These are phyloP conservation scores for Botryosphaeria dothidea DNA, from an alignment of 2,329 filamentous ascomycete genomes.

Conservation along the genomic window DNA sequence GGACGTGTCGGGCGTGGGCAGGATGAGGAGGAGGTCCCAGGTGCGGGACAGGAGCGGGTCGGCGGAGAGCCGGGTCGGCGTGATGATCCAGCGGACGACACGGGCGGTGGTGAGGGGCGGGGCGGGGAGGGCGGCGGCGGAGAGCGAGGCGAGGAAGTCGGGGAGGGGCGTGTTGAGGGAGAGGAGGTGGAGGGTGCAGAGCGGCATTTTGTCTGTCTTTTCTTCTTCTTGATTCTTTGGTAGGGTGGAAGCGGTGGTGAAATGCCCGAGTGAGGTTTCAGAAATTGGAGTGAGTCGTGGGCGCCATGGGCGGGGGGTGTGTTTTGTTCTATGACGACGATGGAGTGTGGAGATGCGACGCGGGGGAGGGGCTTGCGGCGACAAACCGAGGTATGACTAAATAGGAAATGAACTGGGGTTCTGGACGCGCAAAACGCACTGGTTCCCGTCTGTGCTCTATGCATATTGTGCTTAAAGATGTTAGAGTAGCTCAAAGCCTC, in stretches of 20 bases:
- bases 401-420: not conserved
- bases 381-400: conserved; percentile 1
- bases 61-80: conserved; percentile 45
- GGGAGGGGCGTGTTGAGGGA: conserved; percentile 41
- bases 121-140: conserved; percentile 28
- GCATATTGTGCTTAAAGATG: too few relatives aligned
- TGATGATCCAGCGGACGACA: conserved; percentile 53
- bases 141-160: conserved; percentile 45
- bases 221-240: too few relatives aligned
- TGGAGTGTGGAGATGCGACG: not conserved
- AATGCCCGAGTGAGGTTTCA: too few relatives aligned
- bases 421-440: too few relatives aligned
- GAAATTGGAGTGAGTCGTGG: too few relatives aligned
- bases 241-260: too few relatives aligned
- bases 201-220: conserved; percentile 42
- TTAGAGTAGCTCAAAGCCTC: too few relatives aligned
- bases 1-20: conserved; percentile 31
- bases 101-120: conserved; percentile 46
- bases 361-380: not conserved
- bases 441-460: too few relatives aligned
- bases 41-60: conserved; percentile 38
- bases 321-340: not conserved
- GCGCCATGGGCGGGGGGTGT: not conserved
- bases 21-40: conserved; percentile 53
- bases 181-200: conserved; percentile 51